These are phyloP conservation scores for Mycena citricolor DNA, from an alignment of 1,284 basidiomycete species.

Conservation along the genomic window DNA sequence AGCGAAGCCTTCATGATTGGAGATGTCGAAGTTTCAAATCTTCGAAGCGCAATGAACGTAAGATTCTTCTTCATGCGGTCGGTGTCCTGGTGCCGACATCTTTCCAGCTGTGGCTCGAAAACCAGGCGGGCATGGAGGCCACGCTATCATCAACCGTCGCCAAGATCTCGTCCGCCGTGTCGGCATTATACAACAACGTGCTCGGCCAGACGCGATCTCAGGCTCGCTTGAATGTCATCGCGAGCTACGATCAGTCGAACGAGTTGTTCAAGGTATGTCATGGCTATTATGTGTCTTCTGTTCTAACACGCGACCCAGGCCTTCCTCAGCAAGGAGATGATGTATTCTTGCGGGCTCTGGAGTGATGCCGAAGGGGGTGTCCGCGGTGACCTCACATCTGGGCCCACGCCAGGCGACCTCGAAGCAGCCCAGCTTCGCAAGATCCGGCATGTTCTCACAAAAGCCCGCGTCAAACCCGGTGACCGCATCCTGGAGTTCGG, in stretches of 20 bases:
- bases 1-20: constrained; percentile 89
- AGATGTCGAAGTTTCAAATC: constrained; percentile 71
- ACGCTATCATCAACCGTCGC: constrained; percentile 65
- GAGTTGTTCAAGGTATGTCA: constrained; percentile 66
- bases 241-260: constrained; percentile 89
- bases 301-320: constrained; percentile 41
- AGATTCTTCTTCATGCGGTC: constrained; percentile 30
- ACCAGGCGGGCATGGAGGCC: constrained; percentile 66
- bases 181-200: constrained; percentile 76
- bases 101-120: constrained; percentile 79
- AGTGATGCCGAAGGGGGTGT: constrained; percentile 68
- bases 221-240: constrained; percentile 80
- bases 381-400: constrained; percentile 56
- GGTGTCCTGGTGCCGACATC: constrained; percentile 24
- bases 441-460: constrained; percentile 71
- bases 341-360: constrained; percentile 87
- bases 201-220: constrained; percentile 79
- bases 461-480: constrained; percentile 72
- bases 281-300: constrained; percentile 9
- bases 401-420: constrained; percentile 59
- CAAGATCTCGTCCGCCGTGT: constrained; percentile 65
- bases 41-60: constrained; percentile 79
- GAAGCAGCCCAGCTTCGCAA: constrained; percentile 82
- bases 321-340: constrained; percentile 89
- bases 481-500: constrained; percentile 86